Percentiles rank a stretch among this genome's conserved stretches.
Conservation (phyloP, 192 early-diverging fungal species). For the Phlyctochytrium arcticum region DNA sequence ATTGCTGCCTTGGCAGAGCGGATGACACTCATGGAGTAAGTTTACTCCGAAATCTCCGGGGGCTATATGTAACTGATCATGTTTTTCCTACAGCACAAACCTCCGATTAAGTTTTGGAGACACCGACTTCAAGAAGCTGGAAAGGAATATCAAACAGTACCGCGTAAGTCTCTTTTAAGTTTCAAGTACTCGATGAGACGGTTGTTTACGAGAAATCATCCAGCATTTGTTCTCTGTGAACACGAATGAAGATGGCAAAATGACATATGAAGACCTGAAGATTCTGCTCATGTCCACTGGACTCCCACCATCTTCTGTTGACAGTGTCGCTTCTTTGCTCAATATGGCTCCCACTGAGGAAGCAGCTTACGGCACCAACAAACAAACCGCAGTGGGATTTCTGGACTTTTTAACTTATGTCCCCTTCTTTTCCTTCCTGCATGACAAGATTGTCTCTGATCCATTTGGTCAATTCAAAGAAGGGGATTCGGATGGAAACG, state of each 20-base stretch:
- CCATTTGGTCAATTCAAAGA: conserved; percentile 8
- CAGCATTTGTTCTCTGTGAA: conserved; percentile 18
- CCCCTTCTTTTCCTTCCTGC: conserved; percentile 20
- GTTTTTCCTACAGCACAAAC: conserved; percentile 1
- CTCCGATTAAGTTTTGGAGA: conserved; percentile 21
- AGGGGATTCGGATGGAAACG: conserved; percentile 2
- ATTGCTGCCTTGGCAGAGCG: conserved; percentile 26
- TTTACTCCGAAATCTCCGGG: neutral
- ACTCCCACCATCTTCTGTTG: neutral
- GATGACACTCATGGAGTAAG: conserved; percentile 24
- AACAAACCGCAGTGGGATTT: conserved; percentile 16
- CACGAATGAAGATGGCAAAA: conserved; percentile 16
- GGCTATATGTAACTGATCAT: neutral
- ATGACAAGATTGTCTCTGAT: conserved; percentile 20
- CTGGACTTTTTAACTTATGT: conserved; percentile 26
- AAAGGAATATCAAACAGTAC: conserved; percentile 24
- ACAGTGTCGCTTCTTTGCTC: conserved; percentile 5
- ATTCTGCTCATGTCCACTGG: conserved; percentile 23
- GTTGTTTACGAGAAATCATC: no score
- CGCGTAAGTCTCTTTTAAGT: neutral
- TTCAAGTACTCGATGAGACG: no score
- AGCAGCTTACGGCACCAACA: neutral
- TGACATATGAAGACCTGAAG: conserved; percentile 24
- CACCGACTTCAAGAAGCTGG: conserved; percentile 28
- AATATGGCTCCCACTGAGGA: conserved; percentile 8